Evolutionary conservation across 129 eudicot species (phyloP), one percentile per base, ranked within the genome.

Genomic region (Artemisia argyi): DNA sequence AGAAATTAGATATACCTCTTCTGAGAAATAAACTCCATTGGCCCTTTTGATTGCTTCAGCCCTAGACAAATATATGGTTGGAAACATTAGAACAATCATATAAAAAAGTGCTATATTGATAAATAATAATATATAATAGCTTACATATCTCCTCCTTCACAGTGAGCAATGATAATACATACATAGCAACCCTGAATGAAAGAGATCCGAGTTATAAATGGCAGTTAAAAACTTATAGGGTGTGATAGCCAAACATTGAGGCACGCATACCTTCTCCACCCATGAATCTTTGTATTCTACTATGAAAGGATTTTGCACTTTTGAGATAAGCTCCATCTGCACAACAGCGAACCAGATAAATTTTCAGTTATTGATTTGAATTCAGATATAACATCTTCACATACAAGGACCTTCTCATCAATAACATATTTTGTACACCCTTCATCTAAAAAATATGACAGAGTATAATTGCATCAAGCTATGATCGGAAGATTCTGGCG

Each of bases 101-200:
- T 11, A 69, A 60, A 3, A 71, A 73, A 22, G 53, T 28, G 18
- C 4, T 50, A 19, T 30, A 68, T 46, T 46, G 24, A 62, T 73
- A 72, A 52, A 24, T 24, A 4, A 4, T 30, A 30, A 30, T 28
- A 28, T 28, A 65, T 60, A 19, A 67, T 60, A 66, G 73, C 97
- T 85, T 84, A 93, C 98, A 93, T 87, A 81, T 93, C 98, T 74
- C 98, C 98, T 72, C 97, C 97, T 83, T 95, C 99, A 74, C 97
- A 95, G 68, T 90, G 90, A 16, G 89, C 91, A 53, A 90, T 88
- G 47, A 95, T 85, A 55, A 95, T 95, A 84, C 99, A 95, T 54
- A 90, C 99, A 83, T 88, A 95, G 82, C 99, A 95, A 70, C 99
- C 99, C 99, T 95, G 90, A 53, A 76, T 68, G 61, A 57, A 55